Base-by-base conservation (phyloP, 768 basidiomycete genomes). In the Lentinula sp. region DNA sequence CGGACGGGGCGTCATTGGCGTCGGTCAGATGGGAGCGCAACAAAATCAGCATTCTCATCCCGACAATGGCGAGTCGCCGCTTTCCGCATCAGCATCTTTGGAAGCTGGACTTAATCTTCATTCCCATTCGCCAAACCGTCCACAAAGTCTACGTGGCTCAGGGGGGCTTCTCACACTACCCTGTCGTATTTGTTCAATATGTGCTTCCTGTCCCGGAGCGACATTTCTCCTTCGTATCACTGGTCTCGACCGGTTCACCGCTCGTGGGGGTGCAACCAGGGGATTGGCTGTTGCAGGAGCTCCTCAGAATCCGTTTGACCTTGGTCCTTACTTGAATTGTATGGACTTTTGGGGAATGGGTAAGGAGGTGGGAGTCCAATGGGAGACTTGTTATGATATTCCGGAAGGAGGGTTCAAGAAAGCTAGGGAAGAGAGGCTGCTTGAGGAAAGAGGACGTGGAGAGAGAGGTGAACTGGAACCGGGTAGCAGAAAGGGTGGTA, bases 311-410 rank as follows among this genome's bases (percentile, higher is more conserved):
- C 97, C 96, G 43, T 99, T 98, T 71, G 93, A 97, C 73, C 67
- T 91, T 21, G 95, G 95, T 2, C 50, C 89, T 15, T 74, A 82
- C 18, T 77, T 79, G 60, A 95, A 95, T 70, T 95, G 93, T 71
- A 85, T 83, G 67, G 96, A 99, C 76, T 98, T 99, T 73, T 99
- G 96, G 96, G 85, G 85, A 53, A 83, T 82, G 60, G 93, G 95
- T 23, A 79, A 79, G 62, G 91, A 93, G 72, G 75, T 96, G 28
- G 93, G 92, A 2, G 91, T 99, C 50, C 88, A 95, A 70, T 99
- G 97, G 74, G 91, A 92, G 58, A 78, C 80, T 65, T 70, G 97
- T 70, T 96, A 95, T 74, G 93, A 95, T 73, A 85, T 98, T 28
- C 95, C 95, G 4, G 64, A 77, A 2, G 94, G 95, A 69, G 95